phyloP scores from a whole-genome alignment of 441 rosid genomes.

The Eutrema salsugineum region DNA sequence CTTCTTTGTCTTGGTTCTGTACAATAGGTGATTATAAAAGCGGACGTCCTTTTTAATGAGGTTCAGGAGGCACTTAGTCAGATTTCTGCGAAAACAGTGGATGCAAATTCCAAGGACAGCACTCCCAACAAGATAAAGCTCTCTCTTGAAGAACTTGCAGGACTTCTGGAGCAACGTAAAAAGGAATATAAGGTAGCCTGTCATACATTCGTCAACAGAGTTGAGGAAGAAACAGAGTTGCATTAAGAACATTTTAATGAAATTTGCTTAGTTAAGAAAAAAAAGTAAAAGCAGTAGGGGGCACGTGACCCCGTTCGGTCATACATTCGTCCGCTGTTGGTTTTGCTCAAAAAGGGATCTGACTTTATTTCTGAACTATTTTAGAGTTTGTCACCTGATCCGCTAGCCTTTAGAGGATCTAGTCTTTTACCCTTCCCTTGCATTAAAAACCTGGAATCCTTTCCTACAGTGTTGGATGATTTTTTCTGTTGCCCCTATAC shows the following conservation, averaged over 20 bases:
- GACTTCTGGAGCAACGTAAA: conserved; percentile 53
- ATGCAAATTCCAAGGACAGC: conserved; percentile 35
- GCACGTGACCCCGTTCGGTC: too few relatives aligned
- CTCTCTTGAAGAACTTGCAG: conserved; percentile 49
- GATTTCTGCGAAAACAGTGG: conserved; percentile 39
- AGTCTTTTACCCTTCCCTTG: not conserved
- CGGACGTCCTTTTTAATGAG: conserved; percentile 56
- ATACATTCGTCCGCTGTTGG: too few relatives aligned
- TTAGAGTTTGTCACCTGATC: not conserved
- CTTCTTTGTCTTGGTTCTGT: conserved; percentile 13
- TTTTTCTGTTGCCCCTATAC: not conserved
- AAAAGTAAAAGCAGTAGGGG: too few relatives aligned
- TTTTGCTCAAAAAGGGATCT: not conserved
- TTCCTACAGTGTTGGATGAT: not conserved
- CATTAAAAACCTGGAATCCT: not conserved
- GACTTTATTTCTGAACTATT: not conserved
- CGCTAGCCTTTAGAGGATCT: not conserved
- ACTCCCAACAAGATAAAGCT: conserved; percentile 29
- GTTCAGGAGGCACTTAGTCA: conserved; percentile 45
- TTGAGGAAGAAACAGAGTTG: not conserved
- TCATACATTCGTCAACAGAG: conserved; percentile 11
- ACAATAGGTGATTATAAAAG: conserved; percentile 46
- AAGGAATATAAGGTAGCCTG: conserved; percentile 55
- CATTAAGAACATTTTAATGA: too few relatives aligned
- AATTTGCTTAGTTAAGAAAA: too few relatives aligned